phyloP scores from a whole-genome alignment of 2,329 filamentous ascomycete genomes.

The Emergomyces orientalis region DNA sequence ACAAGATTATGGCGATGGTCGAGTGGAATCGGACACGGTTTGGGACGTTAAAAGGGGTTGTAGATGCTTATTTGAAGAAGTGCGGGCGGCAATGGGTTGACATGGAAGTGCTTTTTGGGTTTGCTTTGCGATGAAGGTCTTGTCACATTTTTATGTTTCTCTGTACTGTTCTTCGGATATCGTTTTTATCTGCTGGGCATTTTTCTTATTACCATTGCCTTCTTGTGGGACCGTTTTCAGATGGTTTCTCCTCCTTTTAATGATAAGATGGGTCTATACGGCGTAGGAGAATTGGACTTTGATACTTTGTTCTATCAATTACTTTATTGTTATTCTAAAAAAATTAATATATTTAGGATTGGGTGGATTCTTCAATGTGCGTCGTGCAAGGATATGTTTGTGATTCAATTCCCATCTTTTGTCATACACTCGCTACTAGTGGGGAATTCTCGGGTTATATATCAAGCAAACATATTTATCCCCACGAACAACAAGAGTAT shows the following conservation, averaged over 20 bases:
- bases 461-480: background rate
- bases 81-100: slow-evolving; percentile 88
- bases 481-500: background rate
- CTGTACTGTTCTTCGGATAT: background rate
- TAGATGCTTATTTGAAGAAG: slow-evolving; percentile 78
- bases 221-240: background rate
- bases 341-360: background rate
- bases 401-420: background rate
- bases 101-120: slow-evolving; percentile 78
- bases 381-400: background rate
- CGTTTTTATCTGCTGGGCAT: background rate
- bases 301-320: background rate
- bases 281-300: background rate
- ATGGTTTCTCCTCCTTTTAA: no score
- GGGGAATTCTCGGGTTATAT: background rate
- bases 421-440: background rate
- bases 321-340: background rate
- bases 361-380: background rate
- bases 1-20: slow-evolving; percentile 60
- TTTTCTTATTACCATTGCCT: slow-evolving; percentile 8
- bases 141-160: slow-evolving; percentile 24
- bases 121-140: slow-evolving; percentile 33
- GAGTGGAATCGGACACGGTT: slow-evolving; percentile 79
- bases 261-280: background rate
- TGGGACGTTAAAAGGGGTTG: slow-evolving; percentile 61